Percentiles rank a stretch among this genome's conserved stretches.
These are phyloP conservation scores for Ettlia oleoabundans DNA, from an alignment of 139 green algal genomes.

Conservation along the genomic window DNA sequence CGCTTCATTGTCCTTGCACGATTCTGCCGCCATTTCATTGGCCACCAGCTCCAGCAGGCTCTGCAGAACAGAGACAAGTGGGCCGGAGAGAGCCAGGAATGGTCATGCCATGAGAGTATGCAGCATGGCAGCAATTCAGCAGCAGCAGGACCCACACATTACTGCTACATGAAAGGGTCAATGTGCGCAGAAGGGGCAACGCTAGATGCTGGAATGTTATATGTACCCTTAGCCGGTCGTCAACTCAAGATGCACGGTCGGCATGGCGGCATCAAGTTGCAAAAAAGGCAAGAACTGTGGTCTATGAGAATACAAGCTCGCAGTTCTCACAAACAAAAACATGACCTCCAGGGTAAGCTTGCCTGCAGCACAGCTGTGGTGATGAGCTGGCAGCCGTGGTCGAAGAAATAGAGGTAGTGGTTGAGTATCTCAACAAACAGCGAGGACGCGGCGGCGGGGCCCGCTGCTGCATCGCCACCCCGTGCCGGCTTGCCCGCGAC, in stretches of 20 bases:
- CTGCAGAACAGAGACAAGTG: neutral
- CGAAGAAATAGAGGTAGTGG: constrained; percentile 79
- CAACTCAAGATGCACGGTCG: too few species aligned
- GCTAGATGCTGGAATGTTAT: too few species aligned
- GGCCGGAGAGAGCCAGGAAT: neutral
- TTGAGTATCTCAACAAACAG: constrained; percentile 90
- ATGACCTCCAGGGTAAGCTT: too few species aligned
- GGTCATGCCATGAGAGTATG: too few species aligned
- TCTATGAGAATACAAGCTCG: too few species aligned
- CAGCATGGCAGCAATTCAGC: neutral
- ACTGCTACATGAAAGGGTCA: too few species aligned
- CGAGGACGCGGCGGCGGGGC: constrained; percentile 23
- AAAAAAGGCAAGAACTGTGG: too few species aligned
- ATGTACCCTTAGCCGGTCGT: too few species aligned
- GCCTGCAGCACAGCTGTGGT: constrained; percentile 61
- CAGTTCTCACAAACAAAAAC: too few species aligned
- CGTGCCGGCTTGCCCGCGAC: constrained; percentile 41
- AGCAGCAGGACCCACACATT: neutral
- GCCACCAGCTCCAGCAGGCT: constrained; percentile 69
- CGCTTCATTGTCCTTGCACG: constrained; percentile 41
- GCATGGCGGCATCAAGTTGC: too few species aligned
- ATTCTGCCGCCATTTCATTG: constrained; percentile 61
- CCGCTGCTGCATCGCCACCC: neutral
- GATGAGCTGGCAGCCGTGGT: constrained; percentile 54
- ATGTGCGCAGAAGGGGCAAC: too few species aligned